Evolutionary conservation across 441 rosid species (phyloP), one percentile per base, ranked within the genome.

Genomic region (Melastoma candidum): DNA sequence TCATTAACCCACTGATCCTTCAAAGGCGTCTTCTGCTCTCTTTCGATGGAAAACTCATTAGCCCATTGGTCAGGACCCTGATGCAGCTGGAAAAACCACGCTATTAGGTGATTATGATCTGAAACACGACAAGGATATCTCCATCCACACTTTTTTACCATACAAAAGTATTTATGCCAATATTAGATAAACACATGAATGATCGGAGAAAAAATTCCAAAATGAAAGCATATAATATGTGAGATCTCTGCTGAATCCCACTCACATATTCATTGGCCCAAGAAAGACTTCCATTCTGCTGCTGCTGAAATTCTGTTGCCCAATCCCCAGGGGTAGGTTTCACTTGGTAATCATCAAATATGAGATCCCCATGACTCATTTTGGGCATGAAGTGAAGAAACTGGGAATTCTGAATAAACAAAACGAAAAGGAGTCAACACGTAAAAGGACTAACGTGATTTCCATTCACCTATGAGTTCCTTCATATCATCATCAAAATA

Each of bases 321-420:
- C 97, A 93, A 60, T 80, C 87, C 65, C 88, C 83, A n/a, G 88
- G 64, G 53, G 78, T 69, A 59, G 90, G 80, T 77, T 86, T 89
- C 58, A 93, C 87, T 79, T 84, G 85, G 73, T 89, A 86, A 65
- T 93, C 97, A 65, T 89, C 90, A 46, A 93, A 74, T 55, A 93
- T 84, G 67, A 93, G 99, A 73, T 93, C 97, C 56, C 99, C 99
- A 0, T 93, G 97, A 71, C 99, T 93, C 99, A 93, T 93, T 75
- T 93, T 89, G 13, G 99, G 89, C 65, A 93, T 84, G 73, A 93
- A 93, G 52, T 93, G 99, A 67, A 89, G 97, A 78, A 93, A 93
- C 72, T 80, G 89, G 51, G 99, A 93, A 77, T 93, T 93, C 99
- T 93, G 87, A 76, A 78, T 49, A 47, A 29, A 6, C 36, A 29